These are phyloP conservation scores for Salix koriyanagi DNA, from an alignment of 345 rosid species.

Conservation along the genomic window DNA sequence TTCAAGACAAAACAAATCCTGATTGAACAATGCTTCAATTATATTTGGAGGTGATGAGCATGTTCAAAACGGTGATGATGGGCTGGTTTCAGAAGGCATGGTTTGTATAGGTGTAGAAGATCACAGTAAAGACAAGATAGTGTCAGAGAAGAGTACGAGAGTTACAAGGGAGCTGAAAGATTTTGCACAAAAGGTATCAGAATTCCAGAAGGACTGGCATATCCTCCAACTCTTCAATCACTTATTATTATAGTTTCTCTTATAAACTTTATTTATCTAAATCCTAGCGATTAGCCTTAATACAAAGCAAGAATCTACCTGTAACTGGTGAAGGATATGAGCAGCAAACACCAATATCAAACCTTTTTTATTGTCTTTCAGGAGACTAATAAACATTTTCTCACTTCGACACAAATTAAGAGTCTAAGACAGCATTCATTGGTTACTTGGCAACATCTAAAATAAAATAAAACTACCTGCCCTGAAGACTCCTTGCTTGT, in stretches of 20 bases:
- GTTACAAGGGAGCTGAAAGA: not conserved
- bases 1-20: not conserved
- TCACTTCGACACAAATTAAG: not conserved
- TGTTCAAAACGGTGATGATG: not conserved
- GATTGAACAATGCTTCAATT: not conserved
- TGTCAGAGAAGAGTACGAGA: conserved; percentile 21
- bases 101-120: conserved; percentile 12
- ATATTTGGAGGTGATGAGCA: not conserved
- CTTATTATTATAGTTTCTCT: not conserved
- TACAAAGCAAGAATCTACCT: not conserved
- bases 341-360: not conserved
- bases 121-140: not conserved
- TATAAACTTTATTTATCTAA: not conserved
- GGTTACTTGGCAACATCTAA: not conserved
- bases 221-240: not conserved
- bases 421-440: not conserved
- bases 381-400: no score
- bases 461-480: not conserved
- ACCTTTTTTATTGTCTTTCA: no score
- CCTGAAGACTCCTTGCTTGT: not conserved
- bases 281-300: not conserved
- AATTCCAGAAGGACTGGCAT: not conserved
- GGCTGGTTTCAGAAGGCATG: not conserved
- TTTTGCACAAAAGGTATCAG: conserved; percentile 10
- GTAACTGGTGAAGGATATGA: not conserved